Evolutionary conservation across 768 basidiomycete genomes (phyloP), one percentile per base, ranked within the genome.

Genomic region (Lentinula detonsa): DNA sequence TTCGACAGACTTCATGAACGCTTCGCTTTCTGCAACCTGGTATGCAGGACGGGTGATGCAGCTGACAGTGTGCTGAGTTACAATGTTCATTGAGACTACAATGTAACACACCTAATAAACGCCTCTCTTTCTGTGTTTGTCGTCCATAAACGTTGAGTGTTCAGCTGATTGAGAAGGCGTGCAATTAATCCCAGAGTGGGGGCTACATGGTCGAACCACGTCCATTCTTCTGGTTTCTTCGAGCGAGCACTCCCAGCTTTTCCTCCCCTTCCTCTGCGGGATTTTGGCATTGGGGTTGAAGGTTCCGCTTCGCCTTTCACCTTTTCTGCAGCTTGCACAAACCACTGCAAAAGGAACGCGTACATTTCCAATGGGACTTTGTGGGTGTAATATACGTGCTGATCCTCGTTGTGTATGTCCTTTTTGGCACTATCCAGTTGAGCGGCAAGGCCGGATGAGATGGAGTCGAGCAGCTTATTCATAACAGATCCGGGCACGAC

Each of bases 321-420:
- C 65, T 88, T 90, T 73, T 96, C 94, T 1, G 87, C 89, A 0
- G 86, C 86, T 10, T 77, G 74, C 15, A 92, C 90, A 69, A 95
- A 95, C 95, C 95, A 98, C 62, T 87, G 81, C n/a, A 97, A 73
- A 28, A 98, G 76, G 70, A 98, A 98, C 6, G 89, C 90, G 71
- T 93, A 98, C 79, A 91, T 87, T 71, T 98, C 97, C 62, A 99
- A 78, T 0, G 93, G 85, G 3, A 70, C 64, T 70, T 88, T 91
- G 72, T 94, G 93, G 0, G 76, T 67, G 64, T 81, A 72, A 66
- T 83, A 79, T 1, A 79, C 76, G 60, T 88, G 78, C 61, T 86
- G 82, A 53, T 88, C 84, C 31, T 88, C 91, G 5, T 82, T 76
- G 8, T 90, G 86, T 28, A 91, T 73, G 64, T 93, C 91, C 57